Base-by-base conservation (phyloP, 495 filamentous ascomycete species). In the Clavariopsis aquatica region DNA sequence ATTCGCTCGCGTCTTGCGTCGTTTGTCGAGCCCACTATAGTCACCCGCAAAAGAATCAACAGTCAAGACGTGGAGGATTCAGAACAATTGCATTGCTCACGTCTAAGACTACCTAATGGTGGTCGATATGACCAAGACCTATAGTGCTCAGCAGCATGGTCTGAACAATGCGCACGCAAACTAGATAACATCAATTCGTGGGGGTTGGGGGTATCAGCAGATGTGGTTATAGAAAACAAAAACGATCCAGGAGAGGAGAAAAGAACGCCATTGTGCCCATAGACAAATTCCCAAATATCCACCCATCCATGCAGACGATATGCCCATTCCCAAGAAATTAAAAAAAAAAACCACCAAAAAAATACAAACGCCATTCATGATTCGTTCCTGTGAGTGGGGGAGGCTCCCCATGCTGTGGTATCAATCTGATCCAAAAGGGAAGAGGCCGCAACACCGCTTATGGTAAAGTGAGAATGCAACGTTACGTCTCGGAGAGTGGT, bases 291-390 rank as follows among this genome's bases (percentile, higher is more conserved):
- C 60, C 36, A 60, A 45, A 23, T 20, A 13, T 41, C 23, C 17
- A 12, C 29, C 13, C 31, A 28, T 45, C 38, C 64, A 67, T 67
- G 57, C 58, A 9, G 4, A 36, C 3, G 5, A 52, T 27, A 55
- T 57, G 29, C 64, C 64, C 15, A 19, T 17, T 23, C 49, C 55
- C 49, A 65, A 57, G 22, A 53, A 41, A n/a, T n/a, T n/a, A n/a
- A n/a, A n/a, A n/a, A n/a, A n/a, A n/a, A n/a, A n/a, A n/a, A n/a
- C n/a, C n/a, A n/a, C n/a, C n/a, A n/a, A n/a, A n/a, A n/a, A n/a
- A n/a, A 60, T 60, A 31, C 49, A 57, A 65, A 65, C 61, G 54
- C 66, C 61, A 38, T 55, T 69, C 66, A 53, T 69, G 61, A 69
- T 17, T 65, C 66, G 52, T 69, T 22, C 26, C 6, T 38, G n/a